These are phyloP conservation scores for Penicillium sp. DNA, from an alignment of 2,329 filamentous ascomycete species.

Conservation along the genomic window DNA sequence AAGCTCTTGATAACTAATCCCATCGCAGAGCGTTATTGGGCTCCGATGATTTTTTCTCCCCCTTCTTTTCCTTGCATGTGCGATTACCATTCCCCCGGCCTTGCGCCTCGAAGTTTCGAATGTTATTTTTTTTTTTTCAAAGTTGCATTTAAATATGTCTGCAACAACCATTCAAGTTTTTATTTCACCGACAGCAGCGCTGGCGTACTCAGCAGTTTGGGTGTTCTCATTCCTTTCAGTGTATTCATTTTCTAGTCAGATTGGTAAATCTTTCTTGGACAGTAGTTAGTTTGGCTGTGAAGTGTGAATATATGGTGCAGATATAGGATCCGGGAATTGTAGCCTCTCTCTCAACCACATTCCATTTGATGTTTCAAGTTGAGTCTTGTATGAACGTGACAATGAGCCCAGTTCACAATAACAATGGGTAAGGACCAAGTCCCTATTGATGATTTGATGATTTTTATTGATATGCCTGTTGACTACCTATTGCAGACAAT, in stretches of 20 bases:
- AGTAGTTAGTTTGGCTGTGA: not conserved
- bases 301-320: constrained; percentile 11
- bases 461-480: too few relatives aligned
- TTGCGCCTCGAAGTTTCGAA: constrained; percentile 16
- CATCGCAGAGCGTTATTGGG: constrained; percentile 72
- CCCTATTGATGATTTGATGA: not conserved
- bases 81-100: constrained; percentile 21
- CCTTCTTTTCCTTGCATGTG: constrained; percentile 17
- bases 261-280: constrained; percentile 4
- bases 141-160: constrained; percentile 8
- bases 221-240: constrained; percentile 10
- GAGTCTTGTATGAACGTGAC: not conserved
- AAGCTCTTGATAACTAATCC: constrained; percentile 17
- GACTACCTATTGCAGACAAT: too few relatives aligned
- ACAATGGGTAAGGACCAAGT: not conserved
- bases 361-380: not conserved
- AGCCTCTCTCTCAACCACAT: not conserved
- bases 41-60: constrained; percentile 52
- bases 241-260: constrained; percentile 14
- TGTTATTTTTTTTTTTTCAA: constrained; percentile 9
- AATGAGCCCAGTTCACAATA: not conserved
- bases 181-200: constrained; percentile 9
- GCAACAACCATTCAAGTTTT: not conserved
- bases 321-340: not conserved
- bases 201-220: constrained; percentile 20